Percentiles rank a stretch among this genome's conserved stretches.
Evolutionary conservation across 441 rosid species (phyloP).

Genomic region (Jatropha multifida): DNA sequence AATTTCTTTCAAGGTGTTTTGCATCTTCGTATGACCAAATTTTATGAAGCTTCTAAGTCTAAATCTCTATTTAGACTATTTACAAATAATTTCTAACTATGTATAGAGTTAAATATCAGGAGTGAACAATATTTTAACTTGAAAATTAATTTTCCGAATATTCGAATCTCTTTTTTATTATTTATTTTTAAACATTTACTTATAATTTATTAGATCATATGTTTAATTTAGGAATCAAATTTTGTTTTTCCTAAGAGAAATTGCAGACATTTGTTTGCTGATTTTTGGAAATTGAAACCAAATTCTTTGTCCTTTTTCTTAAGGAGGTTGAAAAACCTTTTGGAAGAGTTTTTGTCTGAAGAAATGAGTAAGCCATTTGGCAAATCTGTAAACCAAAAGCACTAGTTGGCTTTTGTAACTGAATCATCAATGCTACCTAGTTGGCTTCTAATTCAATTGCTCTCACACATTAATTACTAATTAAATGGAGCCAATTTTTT

Average conservation of each 20-base stretch:
- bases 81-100: no score
- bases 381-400: conserved; percentile 13
- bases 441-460: conserved; percentile 18
- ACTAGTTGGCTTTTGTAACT: conserved; percentile 17
- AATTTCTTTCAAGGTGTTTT: not conserved
- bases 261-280: not conserved
- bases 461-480: conserved; percentile 8
- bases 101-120: no score
- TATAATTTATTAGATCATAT: no score
- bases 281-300: conserved; percentile 3
- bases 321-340: not conserved
- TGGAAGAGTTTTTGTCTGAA: not conserved
- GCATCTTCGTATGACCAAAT: no score
- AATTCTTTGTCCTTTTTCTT: conserved; percentile 11
- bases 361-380: conserved; percentile 21
- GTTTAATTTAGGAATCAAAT: no score
- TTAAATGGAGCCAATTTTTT: conserved; percentile 16
- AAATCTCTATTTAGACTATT: no score
- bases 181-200: no score
- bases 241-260: no score
- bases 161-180: no score
- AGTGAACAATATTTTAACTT: no score
- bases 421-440: conserved; percentile 20
- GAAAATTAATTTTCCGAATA: no score
- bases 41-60: no score